phyloP scores from a whole-genome alignment of 2,329 filamentous ascomycete genomes.

The Geosmithia morbida region DNA sequence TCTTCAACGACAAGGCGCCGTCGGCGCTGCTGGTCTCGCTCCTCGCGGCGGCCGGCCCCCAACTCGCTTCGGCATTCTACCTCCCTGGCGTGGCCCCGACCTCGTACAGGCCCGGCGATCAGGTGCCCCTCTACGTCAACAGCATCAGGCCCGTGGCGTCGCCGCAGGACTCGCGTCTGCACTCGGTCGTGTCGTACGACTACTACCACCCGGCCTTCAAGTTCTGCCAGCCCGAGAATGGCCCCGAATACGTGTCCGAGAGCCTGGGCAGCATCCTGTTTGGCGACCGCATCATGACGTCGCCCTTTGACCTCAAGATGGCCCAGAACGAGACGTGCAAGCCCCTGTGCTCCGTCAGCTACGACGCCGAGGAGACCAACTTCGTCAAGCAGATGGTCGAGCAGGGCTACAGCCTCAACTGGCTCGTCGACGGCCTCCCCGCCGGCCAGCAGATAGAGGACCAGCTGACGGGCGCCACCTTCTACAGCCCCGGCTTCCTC shows the following conservation, averaged over 20 bases:
- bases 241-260: slow-evolving; percentile 69
- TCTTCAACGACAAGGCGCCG: slow-evolving; percentile 24
- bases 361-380: slow-evolving; percentile 48
- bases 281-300: slow-evolving; percentile 94
- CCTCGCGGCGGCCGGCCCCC: slow-evolving; percentile 29
- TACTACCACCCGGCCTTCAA: slow-evolving; percentile 84
- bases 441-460: slow-evolving; percentile 76
- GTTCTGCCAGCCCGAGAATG: slow-evolving; percentile 70
- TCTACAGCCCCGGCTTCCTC: slow-evolving; percentile 85
- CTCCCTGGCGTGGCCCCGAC: slow-evolving; percentile 91
- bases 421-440: slow-evolving; percentile 87
- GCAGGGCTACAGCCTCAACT: slow-evolving; percentile 85
- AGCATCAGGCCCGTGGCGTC: slow-evolving; percentile 76
- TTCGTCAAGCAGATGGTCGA: slow-evolving; percentile 76
- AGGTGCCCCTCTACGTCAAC: slow-evolving; percentile 84
- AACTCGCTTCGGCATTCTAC: slow-evolving; percentile 66
- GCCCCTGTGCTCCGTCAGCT: slow-evolving; percentile 53
- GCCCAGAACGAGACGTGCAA: slow-evolving; percentile 78
- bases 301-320: slow-evolving; percentile 84
- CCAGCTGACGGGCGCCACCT: slow-evolving; percentile 58
- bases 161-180: slow-evolving; percentile 62
- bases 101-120: slow-evolving; percentile 68
- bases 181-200: slow-evolving; percentile 90
- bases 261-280: slow-evolving; percentile 86
- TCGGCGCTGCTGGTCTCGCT: slow-evolving; percentile 35